Evolutionary conservation across 148 eudicot genomes (phyloP).

Genomic region (Nepenthes gracilis): DNA sequence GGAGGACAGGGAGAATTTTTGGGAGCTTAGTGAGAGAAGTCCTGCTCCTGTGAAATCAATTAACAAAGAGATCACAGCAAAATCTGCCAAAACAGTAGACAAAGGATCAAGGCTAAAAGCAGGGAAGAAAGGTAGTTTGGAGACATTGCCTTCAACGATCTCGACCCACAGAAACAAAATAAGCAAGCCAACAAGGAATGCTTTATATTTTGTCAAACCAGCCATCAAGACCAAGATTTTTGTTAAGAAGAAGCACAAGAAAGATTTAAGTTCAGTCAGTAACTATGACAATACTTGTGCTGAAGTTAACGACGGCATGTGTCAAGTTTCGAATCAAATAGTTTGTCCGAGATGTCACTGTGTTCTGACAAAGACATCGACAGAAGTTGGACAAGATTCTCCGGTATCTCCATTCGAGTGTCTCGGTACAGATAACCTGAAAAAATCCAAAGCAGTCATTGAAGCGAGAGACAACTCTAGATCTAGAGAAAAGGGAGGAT

Average conservation of each 20-base stretch:
- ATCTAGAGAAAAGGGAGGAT: slow-evolving; percentile 44
- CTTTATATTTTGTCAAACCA: slow-evolving; percentile 47
- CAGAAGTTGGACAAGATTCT: slow-evolving; percentile 26
- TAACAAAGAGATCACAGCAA: slow-evolving; percentile 7
- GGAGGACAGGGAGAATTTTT: slow-evolving; percentile 10
- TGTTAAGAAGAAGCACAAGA: slow-evolving; percentile 49
- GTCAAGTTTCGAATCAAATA: slow-evolving; percentile 28
- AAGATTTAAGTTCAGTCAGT: slow-evolving; percentile 24
- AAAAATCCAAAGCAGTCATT: slow-evolving; percentile 16
- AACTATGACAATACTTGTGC: slow-evolving; percentile 18
- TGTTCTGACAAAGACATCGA: slow-evolving; percentile 35
- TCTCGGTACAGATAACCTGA: slow-evolving; percentile 17
- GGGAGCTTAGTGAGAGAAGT: slow-evolving; percentile 15
- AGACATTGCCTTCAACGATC: slow-evolving; percentile 16
- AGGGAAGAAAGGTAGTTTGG: slow-evolving; percentile 23
- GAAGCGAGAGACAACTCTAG: slow-evolving; percentile 28
- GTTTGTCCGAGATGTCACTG: slow-evolving; percentile 86
- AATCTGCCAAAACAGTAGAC: slow-evolving; percentile 18
- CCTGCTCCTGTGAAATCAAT: slow-evolving; percentile 2
- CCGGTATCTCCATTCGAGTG: slow-evolving; percentile 17
- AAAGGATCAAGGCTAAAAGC: slow-evolving; percentile 27
- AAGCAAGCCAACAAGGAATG: slow-evolving; percentile 36
- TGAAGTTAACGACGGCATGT: slow-evolving; percentile 24
- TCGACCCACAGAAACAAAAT: slow-evolving; percentile 35
- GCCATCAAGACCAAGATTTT: slow-evolving; percentile 45